phyloP scores from a whole-genome alignment of 1,284 basidiomycete species.

The Ganoderma lingzhi region DNA sequence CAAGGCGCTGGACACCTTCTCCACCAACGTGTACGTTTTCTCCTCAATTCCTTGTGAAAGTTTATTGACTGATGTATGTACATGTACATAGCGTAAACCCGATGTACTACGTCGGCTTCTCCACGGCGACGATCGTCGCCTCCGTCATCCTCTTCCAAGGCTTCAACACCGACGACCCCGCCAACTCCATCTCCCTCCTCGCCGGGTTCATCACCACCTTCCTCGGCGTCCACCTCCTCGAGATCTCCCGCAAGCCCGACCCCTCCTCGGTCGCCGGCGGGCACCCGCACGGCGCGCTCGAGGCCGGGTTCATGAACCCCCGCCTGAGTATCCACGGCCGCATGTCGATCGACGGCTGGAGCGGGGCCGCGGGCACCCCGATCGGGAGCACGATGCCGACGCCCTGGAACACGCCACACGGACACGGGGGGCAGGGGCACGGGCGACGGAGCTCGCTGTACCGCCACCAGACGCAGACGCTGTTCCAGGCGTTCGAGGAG shows the following conservation, averaged over 20 bases:
- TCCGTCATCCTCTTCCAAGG: slow-evolving; percentile 97
- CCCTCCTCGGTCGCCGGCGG: slow-evolving; percentile 52
- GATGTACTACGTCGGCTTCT: slow-evolving; percentile 98
- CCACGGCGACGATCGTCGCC: slow-evolving; percentile 94
- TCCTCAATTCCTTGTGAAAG: slow-evolving; percentile 59
- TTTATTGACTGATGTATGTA: slow-evolving; percentile 89
- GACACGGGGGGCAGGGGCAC: slow-evolving; percentile 46
- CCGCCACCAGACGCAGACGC: slow-evolving; percentile 62
- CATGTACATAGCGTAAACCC: slow-evolving; percentile 92
- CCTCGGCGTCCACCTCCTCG: slow-evolving; percentile 48
- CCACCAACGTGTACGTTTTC: slow-evolving; percentile 91
- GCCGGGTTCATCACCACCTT: slow-evolving; percentile 83
- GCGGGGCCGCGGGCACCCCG: slow-evolving; percentile 49
- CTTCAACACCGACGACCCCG: slow-evolving; percentile 89
- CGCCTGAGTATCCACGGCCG: slow-evolving; percentile 75
- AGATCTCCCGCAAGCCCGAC: slow-evolving; percentile 75
- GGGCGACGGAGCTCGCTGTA: slow-evolving; percentile 62
- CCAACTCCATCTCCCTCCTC: slow-evolving; percentile 86
- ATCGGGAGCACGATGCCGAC: slow-evolving; percentile 44
- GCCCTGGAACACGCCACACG: not conserved
- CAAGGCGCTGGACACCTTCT: slow-evolving; percentile 97
- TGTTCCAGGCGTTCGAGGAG: slow-evolving; percentile 72
- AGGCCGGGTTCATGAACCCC: slow-evolving; percentile 82
- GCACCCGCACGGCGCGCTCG: slow-evolving; percentile 61
- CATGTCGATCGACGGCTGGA: slow-evolving; percentile 77